These are phyloP conservation scores for Candida argentea DNA, from an alignment of 805 yeast genomes.

Conservation along the genomic window DNA sequence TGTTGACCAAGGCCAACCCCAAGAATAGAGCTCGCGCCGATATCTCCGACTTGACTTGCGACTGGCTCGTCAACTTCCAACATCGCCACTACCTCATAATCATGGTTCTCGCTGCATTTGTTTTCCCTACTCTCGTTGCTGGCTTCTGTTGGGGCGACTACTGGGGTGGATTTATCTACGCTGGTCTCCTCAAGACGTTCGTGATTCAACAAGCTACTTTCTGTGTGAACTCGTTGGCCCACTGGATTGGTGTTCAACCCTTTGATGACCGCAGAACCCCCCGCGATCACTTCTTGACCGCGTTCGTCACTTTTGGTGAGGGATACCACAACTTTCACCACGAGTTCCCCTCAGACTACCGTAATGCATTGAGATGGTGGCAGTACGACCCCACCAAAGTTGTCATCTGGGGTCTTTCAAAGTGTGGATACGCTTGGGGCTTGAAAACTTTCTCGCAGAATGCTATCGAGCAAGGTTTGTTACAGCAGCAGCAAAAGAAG, in stretches of 20 bases:
- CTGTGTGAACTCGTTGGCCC: slow-evolving; percentile 80
- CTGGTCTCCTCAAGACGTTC: slow-evolving; percentile 60
- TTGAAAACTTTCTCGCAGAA: slow-evolving; percentile 69
- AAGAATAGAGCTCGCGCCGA: slow-evolving; percentile 75
- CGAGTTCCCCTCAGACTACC: slow-evolving; percentile 82
- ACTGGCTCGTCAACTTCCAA: slow-evolving; percentile 72
- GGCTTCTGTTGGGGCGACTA: slow-evolving; percentile 20
- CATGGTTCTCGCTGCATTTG: slow-evolving; percentile 50
- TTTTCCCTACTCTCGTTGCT: slow-evolving; percentile 46
- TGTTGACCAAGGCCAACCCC: slow-evolving; percentile 73
- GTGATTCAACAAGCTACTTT: slow-evolving; percentile 77
- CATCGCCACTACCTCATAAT: slow-evolving; percentile 65
- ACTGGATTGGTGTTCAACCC: slow-evolving; percentile 80
- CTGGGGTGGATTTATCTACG: slow-evolving; percentile 71
- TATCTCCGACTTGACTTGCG: slow-evolving; percentile 65
- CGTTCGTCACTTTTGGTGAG: slow-evolving; percentile 79
- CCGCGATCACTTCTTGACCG: slow-evolving; percentile 72
- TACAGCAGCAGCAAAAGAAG: slow-evolving; percentile 79
- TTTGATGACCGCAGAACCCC: slow-evolving; percentile 84
- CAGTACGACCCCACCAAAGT: slow-evolving; percentile 80
- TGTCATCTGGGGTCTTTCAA: slow-evolving; percentile 46
- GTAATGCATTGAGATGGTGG: slow-evolving; percentile 82
- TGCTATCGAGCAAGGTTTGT: slow-evolving; percentile 72
- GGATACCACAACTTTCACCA: slow-evolving; percentile 89
- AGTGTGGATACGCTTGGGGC: slow-evolving; percentile 62